Conservation (phyloP, 371 early-diverging fungal genomes). For the Syncephalastrum racemosum region DNA sequence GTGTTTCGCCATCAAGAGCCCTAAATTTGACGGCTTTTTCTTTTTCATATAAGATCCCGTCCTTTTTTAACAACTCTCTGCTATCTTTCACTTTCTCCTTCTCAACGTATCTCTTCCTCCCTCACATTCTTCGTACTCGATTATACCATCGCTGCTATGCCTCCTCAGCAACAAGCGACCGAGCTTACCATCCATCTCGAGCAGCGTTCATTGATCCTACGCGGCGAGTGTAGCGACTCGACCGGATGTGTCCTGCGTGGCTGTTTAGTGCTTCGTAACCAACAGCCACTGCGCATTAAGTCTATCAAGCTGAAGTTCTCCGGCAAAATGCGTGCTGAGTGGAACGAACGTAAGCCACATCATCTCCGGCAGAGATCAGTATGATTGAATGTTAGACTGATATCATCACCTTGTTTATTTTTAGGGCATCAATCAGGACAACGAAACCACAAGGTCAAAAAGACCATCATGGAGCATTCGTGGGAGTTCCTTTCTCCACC, state of each 20-base stretch:
- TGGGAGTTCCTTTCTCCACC: constrained; percentile 29
- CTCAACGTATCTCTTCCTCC: not conserved
- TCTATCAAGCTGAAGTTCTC: constrained; percentile 10
- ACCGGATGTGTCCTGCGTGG: constrained; percentile 10
- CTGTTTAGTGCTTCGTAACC: not conserved
- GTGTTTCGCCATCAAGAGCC: no score
- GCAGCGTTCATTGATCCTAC: constrained; percentile 10
- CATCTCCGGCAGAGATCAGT: not conserved
- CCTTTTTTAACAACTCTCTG: no score
- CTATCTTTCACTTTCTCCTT: not conserved
- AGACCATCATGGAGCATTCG: constrained; percentile 20
- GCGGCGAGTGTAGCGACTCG: constrained; percentile 7
- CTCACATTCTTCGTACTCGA: no score
- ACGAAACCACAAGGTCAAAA: constrained; percentile 16
- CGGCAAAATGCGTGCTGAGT: constrained; percentile 12
- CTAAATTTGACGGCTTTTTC: no score
- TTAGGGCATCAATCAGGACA: constrained; percentile 5
- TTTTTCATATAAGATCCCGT: no score
- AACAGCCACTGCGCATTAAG: constrained; percentile 9
- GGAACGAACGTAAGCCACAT: constrained; percentile 16
- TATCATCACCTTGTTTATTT: no score
- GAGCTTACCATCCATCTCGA: constrained; percentile 13
- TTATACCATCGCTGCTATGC: no score
- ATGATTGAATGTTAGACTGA: not conserved
- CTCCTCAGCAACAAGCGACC: no score